A percentile compares a stretch with the other conserved stretches of the same genome.
These are phyloP conservation scores for Botrytis medusae DNA, from an alignment of 2,329 filamentous ascomycete genomes.

Conservation along the genomic window DNA sequence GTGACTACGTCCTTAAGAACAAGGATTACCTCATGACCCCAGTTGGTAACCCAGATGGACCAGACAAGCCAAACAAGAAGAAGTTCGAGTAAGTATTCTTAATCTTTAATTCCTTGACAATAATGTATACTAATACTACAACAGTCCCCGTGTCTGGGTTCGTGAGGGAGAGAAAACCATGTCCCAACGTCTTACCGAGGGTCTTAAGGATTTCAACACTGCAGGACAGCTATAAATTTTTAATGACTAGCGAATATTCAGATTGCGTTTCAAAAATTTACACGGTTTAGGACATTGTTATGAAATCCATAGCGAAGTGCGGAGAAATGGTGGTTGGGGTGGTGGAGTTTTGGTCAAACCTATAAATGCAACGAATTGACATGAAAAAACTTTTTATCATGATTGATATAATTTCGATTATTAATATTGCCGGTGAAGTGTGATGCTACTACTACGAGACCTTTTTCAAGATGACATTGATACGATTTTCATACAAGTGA, in stretches of 20 bases:
- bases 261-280: slow-evolving; percentile 16
- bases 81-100: slow-evolving; percentile 57
- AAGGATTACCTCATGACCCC: slow-evolving; percentile 87
- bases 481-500: not conserved
- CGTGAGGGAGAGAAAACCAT: slow-evolving; percentile 98
- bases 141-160: slow-evolving; percentile 68
- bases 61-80: slow-evolving; percentile 99
- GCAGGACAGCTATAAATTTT: slow-evolving; percentile 67
- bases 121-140: not conserved
- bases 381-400: not conserved
- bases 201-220: slow-evolving; percentile 89
- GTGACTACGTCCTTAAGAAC: slow-evolving; percentile 91
- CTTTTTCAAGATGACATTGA: not conserved
- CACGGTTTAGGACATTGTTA: slow-evolving; percentile 22
- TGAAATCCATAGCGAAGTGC: slow-evolving; percentile 17
- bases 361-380: slow-evolving; percentile 10
- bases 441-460: not conserved
- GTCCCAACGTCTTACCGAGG: slow-evolving; percentile 74
- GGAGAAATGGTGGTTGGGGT: slow-evolving; percentile 14
- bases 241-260: slow-evolving; percentile 4
- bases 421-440: not conserved
- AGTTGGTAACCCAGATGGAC: slow-evolving; percentile 93
- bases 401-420: not conserved
- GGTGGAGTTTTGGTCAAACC: slow-evolving; percentile 19
- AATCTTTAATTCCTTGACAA: not conserved